Evolutionary conservation across 805 yeast species (phyloP), one percentile per base, ranked within the genome.

Genomic region (Candida verbasci): DNA sequence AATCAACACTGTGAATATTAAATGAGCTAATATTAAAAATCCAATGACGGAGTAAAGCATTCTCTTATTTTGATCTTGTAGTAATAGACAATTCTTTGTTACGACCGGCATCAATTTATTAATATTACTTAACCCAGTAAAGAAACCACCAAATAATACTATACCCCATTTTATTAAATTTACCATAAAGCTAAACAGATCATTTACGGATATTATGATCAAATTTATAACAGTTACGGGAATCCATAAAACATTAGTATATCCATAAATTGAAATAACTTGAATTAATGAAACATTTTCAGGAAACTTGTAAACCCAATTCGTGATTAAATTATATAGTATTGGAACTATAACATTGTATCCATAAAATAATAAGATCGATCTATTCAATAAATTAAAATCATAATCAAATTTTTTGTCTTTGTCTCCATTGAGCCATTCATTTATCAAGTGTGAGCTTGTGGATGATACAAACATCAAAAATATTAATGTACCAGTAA

Each of bases 241-340:
- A n/a, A 84, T 63, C 96, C 97, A 89, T 40, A 80, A 72, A 4
- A 82, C 61, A 50, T 83, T 84, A 14, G 95, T 74, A 60, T 91
- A 89, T 2, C 97, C 95, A 59, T 84, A 89, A 23, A 87, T 71
- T 4, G 91, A 78, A 2, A 89, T 62, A 34, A 85, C 51, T 47
- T 76, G 80, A 4, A 80, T 68, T 43, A 82, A 61, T 7, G 80
- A 70, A 14, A 79, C 56, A 24, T 60, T 56, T 9, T 67, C 60
- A 7, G 64, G 57, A 31, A 83, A 66, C 46, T 81, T 78, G 50
- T 76, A 65, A 40, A 66, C 53, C 53, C 74, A 84, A 34, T 72
- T 64, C 9, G 82, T 60, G 3, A 66, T 40, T 3, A 76, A 45
- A 62, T 78, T 82, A 24, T 80, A 63, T 2, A 63, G 53, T 4